Conservation (phyloP, 768 basidiomycete genomes). For the Agaricus blazei region DNA sequence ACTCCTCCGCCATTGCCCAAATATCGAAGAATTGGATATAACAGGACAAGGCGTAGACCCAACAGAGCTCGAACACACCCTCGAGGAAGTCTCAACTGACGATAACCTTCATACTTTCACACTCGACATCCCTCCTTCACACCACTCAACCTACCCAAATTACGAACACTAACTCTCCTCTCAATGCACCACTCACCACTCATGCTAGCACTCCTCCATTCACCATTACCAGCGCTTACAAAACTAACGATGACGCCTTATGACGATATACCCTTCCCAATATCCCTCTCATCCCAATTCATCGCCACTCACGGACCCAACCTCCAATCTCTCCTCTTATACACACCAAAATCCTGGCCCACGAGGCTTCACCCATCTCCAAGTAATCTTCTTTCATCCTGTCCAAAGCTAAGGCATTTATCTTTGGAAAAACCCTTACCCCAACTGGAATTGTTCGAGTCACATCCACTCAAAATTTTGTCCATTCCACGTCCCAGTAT, state of each 20-base stretch:
- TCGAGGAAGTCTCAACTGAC: slow-evolving; percentile 1
- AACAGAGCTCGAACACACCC: slow-evolving; percentile 37
- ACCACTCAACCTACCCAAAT: slow-evolving; percentile 48
- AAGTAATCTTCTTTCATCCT: slow-evolving; percentile 36
- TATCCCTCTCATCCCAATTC: slow-evolving; percentile 52
- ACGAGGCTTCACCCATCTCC: slow-evolving; percentile 54
- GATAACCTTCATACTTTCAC: background rate
- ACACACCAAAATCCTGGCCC: slow-evolving; percentile 69
- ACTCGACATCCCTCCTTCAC: slow-evolving; percentile 24
- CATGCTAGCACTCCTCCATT: slow-evolving; percentile 51
- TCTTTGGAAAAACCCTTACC: slow-evolving; percentile 72
- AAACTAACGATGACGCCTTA: slow-evolving; percentile 72
- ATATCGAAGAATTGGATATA: slow-evolving; percentile 60
- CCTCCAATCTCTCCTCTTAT: slow-evolving; percentile 59
- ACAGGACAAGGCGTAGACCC: slow-evolving; percentile 56
- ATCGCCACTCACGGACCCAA: slow-evolving; percentile 52
- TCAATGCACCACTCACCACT: slow-evolving; percentile 66
- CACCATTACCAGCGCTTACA: slow-evolving; percentile 56
- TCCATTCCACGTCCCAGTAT: slow-evolving; percentile 71
- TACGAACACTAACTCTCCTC: slow-evolving; percentile 57
- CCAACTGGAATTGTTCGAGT: slow-evolving; percentile 26
- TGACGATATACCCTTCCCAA: slow-evolving; percentile 57
- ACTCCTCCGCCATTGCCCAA: slow-evolving; percentile 48
- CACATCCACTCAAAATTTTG: slow-evolving; percentile 52
- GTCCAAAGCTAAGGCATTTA: slow-evolving; percentile 59